Percentiles rank a stretch among this genome's conserved stretches.
These are phyloP conservation scores for Dictyostelium purpureum DNA, from an alignment of 78 protist species.

Conservation along the genomic window DNA sequence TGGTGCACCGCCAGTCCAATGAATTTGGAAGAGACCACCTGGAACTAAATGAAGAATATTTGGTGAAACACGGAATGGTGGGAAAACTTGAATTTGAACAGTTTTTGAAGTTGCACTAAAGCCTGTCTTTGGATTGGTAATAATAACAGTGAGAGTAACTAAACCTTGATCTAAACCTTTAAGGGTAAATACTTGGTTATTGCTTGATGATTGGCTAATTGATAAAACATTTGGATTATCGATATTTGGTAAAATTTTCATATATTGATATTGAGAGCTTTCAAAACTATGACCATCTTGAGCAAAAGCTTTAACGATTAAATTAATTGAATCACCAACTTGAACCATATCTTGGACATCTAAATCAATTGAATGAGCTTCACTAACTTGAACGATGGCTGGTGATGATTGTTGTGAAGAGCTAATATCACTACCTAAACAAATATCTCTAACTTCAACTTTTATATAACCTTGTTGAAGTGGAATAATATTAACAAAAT, in stretches of 20 bases:
- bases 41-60: conserved; percentile 54
- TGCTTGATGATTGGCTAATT: not conserved
- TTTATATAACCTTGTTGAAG: conserved; percentile 26
- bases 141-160: conserved; percentile 18
- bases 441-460: conserved; percentile 33
- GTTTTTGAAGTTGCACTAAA: not conserved
- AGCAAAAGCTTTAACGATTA: conserved; percentile 9
- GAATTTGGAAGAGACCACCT: conserved; percentile 73
- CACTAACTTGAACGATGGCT: conserved; percentile 17
- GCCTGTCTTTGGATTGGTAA: conserved; percentile 31
- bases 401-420: not conserved
- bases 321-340: conserved; percentile 35
- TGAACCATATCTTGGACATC: conserved; percentile 28
- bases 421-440: conserved; percentile 18
- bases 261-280: conserved; percentile 22
- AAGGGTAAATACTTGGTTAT: not conserved
- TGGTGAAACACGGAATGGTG: conserved; percentile 67
- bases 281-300: conserved; percentile 16
- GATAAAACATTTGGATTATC: conserved; percentile 62
- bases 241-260: conserved; percentile 18
- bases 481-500: not conserved
- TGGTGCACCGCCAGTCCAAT: conserved; percentile 67
- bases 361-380: conserved; percentile 8
- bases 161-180: conserved; percentile 62
- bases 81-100: conserved; percentile 55